Base-by-base conservation (phyloP, 805 yeast genomes). In the Candida boidinii region DNA sequence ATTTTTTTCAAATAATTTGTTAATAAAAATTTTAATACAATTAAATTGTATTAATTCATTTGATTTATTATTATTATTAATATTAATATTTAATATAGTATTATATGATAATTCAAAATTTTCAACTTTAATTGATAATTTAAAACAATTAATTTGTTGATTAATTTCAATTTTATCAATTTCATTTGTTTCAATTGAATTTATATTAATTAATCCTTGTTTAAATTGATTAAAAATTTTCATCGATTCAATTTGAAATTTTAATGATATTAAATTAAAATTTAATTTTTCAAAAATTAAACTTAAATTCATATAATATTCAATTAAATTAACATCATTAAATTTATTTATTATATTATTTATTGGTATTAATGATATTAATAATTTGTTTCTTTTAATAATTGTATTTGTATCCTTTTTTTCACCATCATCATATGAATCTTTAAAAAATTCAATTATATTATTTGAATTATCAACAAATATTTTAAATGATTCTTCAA, bases 241-340 rank as follows among this genome's bases (percentile, higher is more conserved):
- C 10, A 30, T 28, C 5, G 50, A 35, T 3, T 57, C 37, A 20
- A 48, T 38, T 18, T 53, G 35, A 24, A 69, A 52, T 37, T 53
- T 49, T 22, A 66, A 48, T 1, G 74, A 68, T 12, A 48, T 40
- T 12, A 44, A 38, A 35, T 55, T 58, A 4, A 44, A 39, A 3
- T 46, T 44, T 19, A 46, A 41, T 16, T 56, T 46, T 26, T 56
- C 51, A 41, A 66, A 66, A 27, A 67, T 23, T 4, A 51, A 43
- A 8, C 70, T 46, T 23, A 65, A 39, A 23, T 60, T 62, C 29
- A 55, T 51, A 42, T 54, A 64, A 39, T 58, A 68, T 29, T 53
- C 58, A 12, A 58, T 45, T 23, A 54, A 36, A 5, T 63, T 51
- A 7, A 54, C 49, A 28, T 58, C 53, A 15, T 62, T 40, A 7